These are phyloP conservation scores for Asterionellopsis glacialis DNA, from an alignment of 108 stramenopile species.

Conservation along the genomic window DNA sequence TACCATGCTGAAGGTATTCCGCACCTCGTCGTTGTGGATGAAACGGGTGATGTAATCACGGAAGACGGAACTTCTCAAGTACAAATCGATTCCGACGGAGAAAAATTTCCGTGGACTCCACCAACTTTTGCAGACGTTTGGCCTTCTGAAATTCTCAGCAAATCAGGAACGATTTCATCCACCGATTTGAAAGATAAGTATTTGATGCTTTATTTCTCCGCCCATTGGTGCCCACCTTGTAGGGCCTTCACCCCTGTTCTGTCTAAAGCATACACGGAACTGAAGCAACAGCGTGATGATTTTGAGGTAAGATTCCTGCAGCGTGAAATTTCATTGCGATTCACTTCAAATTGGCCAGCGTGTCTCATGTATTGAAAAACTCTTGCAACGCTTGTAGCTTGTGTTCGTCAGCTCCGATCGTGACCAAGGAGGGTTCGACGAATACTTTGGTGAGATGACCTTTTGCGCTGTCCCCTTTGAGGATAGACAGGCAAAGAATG, in stretches of 20 bases:
- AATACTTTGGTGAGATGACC: slow-evolving; percentile 47
- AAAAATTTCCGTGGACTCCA: slow-evolving; percentile 55
- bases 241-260: slow-evolving; percentile 60
- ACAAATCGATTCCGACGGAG: slow-evolving; percentile 35
- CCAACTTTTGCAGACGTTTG: slow-evolving; percentile 39
- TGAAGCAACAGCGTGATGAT: slow-evolving; percentile 49
- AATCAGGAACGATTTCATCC: slow-evolving; percentile 10
- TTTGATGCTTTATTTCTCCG: slow-evolving; percentile 31
- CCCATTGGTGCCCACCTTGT: slow-evolving; percentile 48
- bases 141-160: slow-evolving; percentile 19
- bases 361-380: too few species aligned
- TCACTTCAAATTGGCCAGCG: too few species aligned
- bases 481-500: slow-evolving; percentile 39
- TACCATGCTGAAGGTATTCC: slow-evolving; percentile 44
- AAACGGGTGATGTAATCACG: slow-evolving; percentile 24
- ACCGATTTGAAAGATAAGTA: slow-evolving; percentile 35
- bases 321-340: too few species aligned
- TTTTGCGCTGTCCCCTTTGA: slow-evolving; percentile 64
- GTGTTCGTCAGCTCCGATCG: slow-evolving; percentile 71
- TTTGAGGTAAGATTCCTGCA: slow-evolving; percentile 36
- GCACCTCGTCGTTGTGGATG: slow-evolving; percentile 39
- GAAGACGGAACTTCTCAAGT: slow-evolving; percentile 33
- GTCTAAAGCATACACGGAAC: slow-evolving; percentile 46
- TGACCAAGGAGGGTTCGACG: slow-evolving; percentile 47
- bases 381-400: slow-evolving; percentile 3